Evolutionary conservation across 371 early-diverging fungal genomes (phyloP).

Genomic region (Capniomyces stellatus): DNA sequence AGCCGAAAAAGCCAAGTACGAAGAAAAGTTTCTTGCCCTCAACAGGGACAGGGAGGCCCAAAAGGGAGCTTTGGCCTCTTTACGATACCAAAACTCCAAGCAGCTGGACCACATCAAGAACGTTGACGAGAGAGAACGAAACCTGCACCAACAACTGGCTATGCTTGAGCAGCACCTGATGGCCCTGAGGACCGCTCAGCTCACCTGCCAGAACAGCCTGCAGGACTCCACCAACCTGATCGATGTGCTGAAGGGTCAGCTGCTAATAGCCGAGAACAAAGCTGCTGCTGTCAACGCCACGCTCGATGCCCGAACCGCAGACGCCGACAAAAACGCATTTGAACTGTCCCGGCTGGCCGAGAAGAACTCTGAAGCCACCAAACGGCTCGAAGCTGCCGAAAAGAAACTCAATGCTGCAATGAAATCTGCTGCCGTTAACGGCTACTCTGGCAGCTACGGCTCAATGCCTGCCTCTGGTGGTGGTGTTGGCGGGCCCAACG

Average conservation of each 20-base stretch:
- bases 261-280: slow-evolving; percentile 14
- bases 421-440: slow-evolving; percentile 36
- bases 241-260: slow-evolving; percentile 16
- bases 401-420: too few species aligned
- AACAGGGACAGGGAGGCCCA: slow-evolving; percentile 48
- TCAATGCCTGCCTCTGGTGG: neutral
- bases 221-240: slow-evolving; percentile 14
- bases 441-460: slow-evolving; percentile 5
- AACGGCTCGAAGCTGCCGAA: slow-evolving; percentile 32
- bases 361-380: slow-evolving; percentile 26
- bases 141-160: slow-evolving; percentile 38
- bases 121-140: slow-evolving; percentile 58
- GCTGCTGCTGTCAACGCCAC: slow-evolving; percentile 21
- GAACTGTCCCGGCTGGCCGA: slow-evolving; percentile 36
- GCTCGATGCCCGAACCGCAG: slow-evolving; percentile 29
- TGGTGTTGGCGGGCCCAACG: too few species aligned
- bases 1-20: slow-evolving; percentile 55
- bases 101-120: slow-evolving; percentile 60
- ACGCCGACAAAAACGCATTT: slow-evolving; percentile 31
- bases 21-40: slow-evolving; percentile 46
- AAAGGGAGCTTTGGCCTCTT: slow-evolving; percentile 38
- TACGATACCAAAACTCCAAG: slow-evolving; percentile 57
- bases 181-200: slow-evolving; percentile 17
- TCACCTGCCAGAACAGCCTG: slow-evolving; percentile 9
- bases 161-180: slow-evolving; percentile 14